phyloP scores from a whole-genome alignment of 202 grass and related monocot genomes.

The Bolboschoenoplectus hybrid region DNA sequence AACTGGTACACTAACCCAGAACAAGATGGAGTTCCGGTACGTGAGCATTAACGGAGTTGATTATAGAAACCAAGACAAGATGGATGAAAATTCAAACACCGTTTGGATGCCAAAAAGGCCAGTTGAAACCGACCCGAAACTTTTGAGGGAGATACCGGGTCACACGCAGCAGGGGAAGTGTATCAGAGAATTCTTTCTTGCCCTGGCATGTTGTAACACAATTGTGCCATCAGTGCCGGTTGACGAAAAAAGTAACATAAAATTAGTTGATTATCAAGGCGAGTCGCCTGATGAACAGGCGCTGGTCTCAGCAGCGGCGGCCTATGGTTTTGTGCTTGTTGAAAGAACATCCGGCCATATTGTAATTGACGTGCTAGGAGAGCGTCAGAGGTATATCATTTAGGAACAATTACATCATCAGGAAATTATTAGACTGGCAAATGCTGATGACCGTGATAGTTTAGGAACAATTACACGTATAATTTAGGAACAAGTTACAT shows the following conservation, averaged over 20 bases:
- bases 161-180: conserved; percentile 46
- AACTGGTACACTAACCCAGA: conserved; percentile 89
- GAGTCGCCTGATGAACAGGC: conserved; percentile 96
- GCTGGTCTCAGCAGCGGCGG: conserved; percentile 71
- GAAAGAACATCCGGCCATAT: conserved; percentile 81
- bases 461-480: neutral
- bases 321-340: conserved; percentile 79
- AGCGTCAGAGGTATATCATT: conserved; percentile 84
- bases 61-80: conserved; percentile 57
- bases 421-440: neutral
- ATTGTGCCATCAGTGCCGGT: conserved; percentile 65
- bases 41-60: conserved; percentile 66
- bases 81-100: conserved; percentile 37
- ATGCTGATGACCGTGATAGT: no score
- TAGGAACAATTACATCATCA: neutral
- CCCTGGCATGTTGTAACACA: conserved; percentile 85
- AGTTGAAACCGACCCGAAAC: conserved; percentile 53
- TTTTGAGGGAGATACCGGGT: conserved; percentile 55
- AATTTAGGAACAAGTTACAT: neutral
- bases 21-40: conserved; percentile 90
- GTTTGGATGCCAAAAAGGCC: conserved; percentile 59
- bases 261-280: conserved; percentile 81
- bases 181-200: conserved; percentile 67
- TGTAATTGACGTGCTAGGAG: conserved; percentile 74
- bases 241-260: conserved; percentile 49